Conservation (phyloP, 2,329 filamentous ascomycete genomes). For the Sporothrix globosa region DNA sequence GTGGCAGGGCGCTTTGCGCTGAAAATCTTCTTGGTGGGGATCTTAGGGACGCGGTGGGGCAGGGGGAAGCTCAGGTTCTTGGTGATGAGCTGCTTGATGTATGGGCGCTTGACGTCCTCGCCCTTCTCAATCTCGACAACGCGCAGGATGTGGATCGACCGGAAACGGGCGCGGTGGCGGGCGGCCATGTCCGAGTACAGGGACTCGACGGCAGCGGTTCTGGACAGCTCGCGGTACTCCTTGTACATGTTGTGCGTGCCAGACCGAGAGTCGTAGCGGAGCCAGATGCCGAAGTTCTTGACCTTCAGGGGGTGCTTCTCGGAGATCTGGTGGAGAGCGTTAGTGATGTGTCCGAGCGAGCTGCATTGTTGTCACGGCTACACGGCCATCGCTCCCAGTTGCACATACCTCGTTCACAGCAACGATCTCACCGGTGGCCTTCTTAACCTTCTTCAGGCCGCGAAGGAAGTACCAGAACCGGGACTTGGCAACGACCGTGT, state of each 20-base stretch:
- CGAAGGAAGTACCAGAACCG: slow-evolving; percentile 99
- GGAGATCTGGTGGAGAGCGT: slow-evolving; percentile 66
- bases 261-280: slow-evolving; percentile 99
- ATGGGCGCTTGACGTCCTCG: slow-evolving; percentile 94
- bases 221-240: slow-evolving; percentile 99
- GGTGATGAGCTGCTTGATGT: slow-evolving; percentile 97
- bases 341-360: slow-evolving; percentile 1
- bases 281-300: slow-evolving; percentile 99
- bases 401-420: slow-evolving; percentile 84
- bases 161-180: slow-evolving; percentile 96
- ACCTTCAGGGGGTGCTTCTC: slow-evolving; percentile 99
- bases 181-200: slow-evolving; percentile 99
- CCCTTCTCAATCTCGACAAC: slow-evolving; percentile 96
- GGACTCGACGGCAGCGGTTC: slow-evolving; percentile 91
- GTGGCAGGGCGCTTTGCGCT: slow-evolving; percentile 90
- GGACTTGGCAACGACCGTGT: slow-evolving; percentile 98
- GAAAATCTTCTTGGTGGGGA: slow-evolving; percentile 86
- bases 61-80: slow-evolving; percentile 98
- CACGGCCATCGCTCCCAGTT: not conserved
- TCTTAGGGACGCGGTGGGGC: slow-evolving; percentile 90
- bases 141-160: slow-evolving; percentile 94
- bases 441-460: slow-evolving; percentile 99
- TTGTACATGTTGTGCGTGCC: slow-evolving; percentile 99
- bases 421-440: slow-evolving; percentile 99
- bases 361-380: not conserved